Conservation (phyloP, 2,329 filamentous ascomycete genomes). For the Fusarium camptoceras region DNA sequence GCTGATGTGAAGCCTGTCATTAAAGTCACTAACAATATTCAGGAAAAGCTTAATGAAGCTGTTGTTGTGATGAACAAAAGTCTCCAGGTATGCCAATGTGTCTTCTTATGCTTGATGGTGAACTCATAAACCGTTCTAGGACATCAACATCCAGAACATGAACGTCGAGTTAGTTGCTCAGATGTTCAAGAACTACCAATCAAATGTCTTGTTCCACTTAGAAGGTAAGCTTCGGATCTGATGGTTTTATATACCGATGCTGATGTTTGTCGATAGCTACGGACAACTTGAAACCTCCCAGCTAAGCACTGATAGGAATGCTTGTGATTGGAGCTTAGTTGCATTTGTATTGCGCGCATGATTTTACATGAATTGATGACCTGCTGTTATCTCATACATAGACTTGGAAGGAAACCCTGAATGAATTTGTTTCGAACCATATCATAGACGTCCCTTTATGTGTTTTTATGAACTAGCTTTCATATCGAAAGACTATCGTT, state of each 20-base stretch:
- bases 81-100: constrained; percentile 72
- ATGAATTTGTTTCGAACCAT: background rate
- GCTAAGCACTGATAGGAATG: constrained; percentile 13
- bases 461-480: background rate
- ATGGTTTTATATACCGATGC: background rate
- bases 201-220: constrained; percentile 95
- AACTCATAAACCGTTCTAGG: constrained; percentile 62
- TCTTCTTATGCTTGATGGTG: background rate
- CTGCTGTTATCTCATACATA: background rate
- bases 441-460: background rate
- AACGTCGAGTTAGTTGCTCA: constrained; percentile 97
- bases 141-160: constrained; percentile 99
- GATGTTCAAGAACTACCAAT: constrained; percentile 99
- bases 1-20: background rate
- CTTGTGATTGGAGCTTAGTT: background rate
- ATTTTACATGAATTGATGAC: constrained; percentile 33
- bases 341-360: constrained; percentile 7
- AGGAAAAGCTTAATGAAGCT: constrained; percentile 98
- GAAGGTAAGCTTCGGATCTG: constrained; percentile 73
- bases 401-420: background rate
- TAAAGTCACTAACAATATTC: constrained; percentile 10
- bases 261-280: constrained; percentile 68
- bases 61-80: constrained; percentile 92
- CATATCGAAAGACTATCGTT: background rate
- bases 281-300: constrained; percentile 82